Conservation (phyloP, 805 yeast species). For the Saccharomycopsis schoenii region DNA sequence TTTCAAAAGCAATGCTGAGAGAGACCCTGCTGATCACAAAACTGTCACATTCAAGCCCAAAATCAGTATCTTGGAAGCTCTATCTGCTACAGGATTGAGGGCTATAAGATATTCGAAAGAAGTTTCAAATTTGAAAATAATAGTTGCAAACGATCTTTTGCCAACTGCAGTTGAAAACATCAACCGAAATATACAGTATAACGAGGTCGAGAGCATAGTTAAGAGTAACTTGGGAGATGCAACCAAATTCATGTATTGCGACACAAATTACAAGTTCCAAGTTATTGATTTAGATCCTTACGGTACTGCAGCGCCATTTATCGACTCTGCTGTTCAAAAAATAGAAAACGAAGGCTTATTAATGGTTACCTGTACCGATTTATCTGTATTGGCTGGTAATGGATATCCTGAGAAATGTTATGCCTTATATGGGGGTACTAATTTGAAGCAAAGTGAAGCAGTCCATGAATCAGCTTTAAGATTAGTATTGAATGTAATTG, state of each 20-base stretch:
- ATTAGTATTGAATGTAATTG: conserved; percentile 66
- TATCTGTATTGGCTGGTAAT: conserved; percentile 90
- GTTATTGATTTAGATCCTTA: conserved; percentile 94
- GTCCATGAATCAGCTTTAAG: conserved; percentile 92
- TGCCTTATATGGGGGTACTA: conserved; percentile 89
- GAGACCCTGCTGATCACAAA: not conserved
- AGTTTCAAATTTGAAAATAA: conserved; percentile 59
- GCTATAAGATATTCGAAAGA: conserved; percentile 92
- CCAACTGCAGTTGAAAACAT: conserved; percentile 81
- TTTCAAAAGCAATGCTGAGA: not conserved
- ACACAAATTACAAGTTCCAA: conserved; percentile 46
- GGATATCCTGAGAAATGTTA: conserved; percentile 96
- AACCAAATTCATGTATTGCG: conserved; percentile 62
- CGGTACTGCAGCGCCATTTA: conserved; percentile 93
- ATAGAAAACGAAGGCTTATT: conserved; percentile 79
- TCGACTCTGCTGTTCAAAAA: conserved; percentile 82
- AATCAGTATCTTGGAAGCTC: conserved; percentile 73
- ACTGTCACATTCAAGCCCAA: conserved; percentile 29
- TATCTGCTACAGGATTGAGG: conserved; percentile 91
- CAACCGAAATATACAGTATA: conserved; percentile 57
- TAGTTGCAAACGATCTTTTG: conserved; percentile 85
- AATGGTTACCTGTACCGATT: conserved; percentile 90
- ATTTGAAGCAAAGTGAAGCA: conserved; percentile 66
- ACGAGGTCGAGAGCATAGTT: conserved; percentile 48
- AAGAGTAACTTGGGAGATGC: conserved; percentile 80